Conservation (phyloP, 345 rosid species). For the Populus deltoides region DNA sequence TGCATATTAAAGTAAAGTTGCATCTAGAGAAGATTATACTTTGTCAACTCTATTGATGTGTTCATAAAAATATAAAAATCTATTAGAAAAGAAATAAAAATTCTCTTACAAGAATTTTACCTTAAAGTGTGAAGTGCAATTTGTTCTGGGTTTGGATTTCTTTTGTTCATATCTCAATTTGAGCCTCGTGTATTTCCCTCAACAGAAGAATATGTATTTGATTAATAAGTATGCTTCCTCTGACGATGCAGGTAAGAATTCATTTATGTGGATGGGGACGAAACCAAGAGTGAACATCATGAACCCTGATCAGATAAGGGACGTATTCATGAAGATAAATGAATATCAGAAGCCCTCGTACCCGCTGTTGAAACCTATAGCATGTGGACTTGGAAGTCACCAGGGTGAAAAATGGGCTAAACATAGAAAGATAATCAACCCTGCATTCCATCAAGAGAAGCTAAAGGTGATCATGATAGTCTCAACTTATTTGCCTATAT, state of each 20-base stretch:
- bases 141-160: neutral
- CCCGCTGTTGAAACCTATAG: too few relatives aligned
- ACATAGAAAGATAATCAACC: conserved; percentile 41
- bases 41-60: too few relatives aligned
- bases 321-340: conserved; percentile 8
- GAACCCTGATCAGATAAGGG: conserved; percentile 43
- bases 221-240: neutral
- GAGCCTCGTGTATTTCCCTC: neutral
- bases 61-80: too few relatives aligned
- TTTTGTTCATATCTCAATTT: too few relatives aligned
- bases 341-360: too few relatives aligned
- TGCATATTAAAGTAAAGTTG: too few relatives aligned
- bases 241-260: conserved; percentile 34
- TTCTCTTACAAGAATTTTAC: too few relatives aligned
- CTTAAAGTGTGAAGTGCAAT: too few relatives aligned
- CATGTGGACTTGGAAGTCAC: conserved; percentile 8
- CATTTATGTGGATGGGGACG: conserved; percentile 44
- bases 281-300: conserved; percentile 36
- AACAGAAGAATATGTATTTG: rapidly evolving
- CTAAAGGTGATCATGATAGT: conserved; percentile 33
- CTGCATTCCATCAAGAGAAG: too few relatives aligned
- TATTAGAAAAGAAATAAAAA: too few relatives aligned
- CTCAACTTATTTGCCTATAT: neutral
- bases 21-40: too few relatives aligned
- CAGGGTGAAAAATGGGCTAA: conserved; percentile 47